These are phyloP conservation scores for Purpureocillium takamizusanense DNA, from an alignment of 2,329 filamentous ascomycete genomes.

Conservation along the genomic window DNA sequence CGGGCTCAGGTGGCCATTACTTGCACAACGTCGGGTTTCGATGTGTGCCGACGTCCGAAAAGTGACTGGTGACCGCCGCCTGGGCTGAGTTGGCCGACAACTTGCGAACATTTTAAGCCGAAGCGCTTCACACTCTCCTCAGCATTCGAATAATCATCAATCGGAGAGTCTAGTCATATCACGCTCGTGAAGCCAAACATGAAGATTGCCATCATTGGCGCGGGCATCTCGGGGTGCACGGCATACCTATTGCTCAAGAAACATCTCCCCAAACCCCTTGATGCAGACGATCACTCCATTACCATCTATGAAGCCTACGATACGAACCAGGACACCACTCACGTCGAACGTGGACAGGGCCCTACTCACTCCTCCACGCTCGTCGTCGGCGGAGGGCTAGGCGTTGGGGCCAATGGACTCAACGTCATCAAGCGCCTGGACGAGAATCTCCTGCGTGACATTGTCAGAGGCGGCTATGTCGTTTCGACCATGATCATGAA, in stretches of 20 bases:
- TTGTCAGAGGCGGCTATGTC: conserved; percentile 13
- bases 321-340: conserved; percentile 9
- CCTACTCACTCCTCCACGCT: conserved; percentile 14
- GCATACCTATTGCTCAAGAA: conserved; percentile 14
- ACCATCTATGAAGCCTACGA: conserved; percentile 16
- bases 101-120: no score
- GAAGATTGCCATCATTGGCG: conserved; percentile 15
- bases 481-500: conserved; percentile 12
- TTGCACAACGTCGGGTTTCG: background rate
- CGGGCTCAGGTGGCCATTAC: no score
- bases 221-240: conserved; percentile 14
- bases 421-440: conserved; percentile 14
- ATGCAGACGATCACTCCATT: conserved; percentile 7
- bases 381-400: conserved; percentile 14
- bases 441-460: conserved; percentile 11
- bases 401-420: conserved; percentile 14
- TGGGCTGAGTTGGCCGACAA: no score
- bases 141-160: no score
- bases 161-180: no score
- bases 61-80: no score
- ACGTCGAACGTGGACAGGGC: conserved; percentile 9
- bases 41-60: conserved; percentile 1
- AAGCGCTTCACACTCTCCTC: no score
- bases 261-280: conserved; percentile 6
- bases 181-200: conserved; percentile 5